Evolutionary conservation across 2,329 filamentous ascomycete species (phyloP), one percentile per base, ranked within the genome.

Genomic region (Alternaria gaisen): DNA sequence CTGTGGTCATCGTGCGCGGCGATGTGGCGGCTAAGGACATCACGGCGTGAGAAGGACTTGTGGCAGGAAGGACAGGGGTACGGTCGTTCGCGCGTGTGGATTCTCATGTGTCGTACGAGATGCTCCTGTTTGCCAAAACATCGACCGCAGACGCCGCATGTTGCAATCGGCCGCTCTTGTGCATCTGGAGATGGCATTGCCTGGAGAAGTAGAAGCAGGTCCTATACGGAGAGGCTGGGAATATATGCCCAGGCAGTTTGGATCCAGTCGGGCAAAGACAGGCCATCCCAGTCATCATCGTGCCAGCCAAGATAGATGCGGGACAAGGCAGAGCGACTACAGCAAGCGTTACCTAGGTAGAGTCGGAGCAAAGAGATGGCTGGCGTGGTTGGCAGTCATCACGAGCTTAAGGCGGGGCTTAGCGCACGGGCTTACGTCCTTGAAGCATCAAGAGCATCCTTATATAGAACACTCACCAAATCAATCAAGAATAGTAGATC

Each of bases 81-180:
- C 8, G 62, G 64, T 28, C 55, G 62, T 51, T 65, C 62, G 11
- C 52, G 56, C 3, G 59, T 67, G 53, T 67, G 62, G n/a, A 47
- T 64, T 34, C 61, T 50, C 56, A 64, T 26, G 14, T 67, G 62
- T 11, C 64, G 59, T 6, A 36, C 57, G 16, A 65, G 62, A 20
- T 65, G 62, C 38, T 67, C 64, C 38, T 60, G 53, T 48, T 60
- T 52, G 30, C 51, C 40, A 43, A 67, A 65, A 20, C 22, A 41
- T 18, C 48, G 56, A 48, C 56, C 34, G 38, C 62, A 67, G 6
- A 60, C 38, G 28, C 41, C 34, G 51, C 64, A 65, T 7, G 20
- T 26, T 30, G 38, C 38, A 50, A 36, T 8, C 0, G 9, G 34
- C 18, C 26, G 51, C 20, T 46, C 53, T 16, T 55, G 41, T 6